Evolutionary conservation across 345 rosid species (phyloP), one percentile per base, ranked within the genome.

Genomic region (Gossypium stocksii): DNA sequence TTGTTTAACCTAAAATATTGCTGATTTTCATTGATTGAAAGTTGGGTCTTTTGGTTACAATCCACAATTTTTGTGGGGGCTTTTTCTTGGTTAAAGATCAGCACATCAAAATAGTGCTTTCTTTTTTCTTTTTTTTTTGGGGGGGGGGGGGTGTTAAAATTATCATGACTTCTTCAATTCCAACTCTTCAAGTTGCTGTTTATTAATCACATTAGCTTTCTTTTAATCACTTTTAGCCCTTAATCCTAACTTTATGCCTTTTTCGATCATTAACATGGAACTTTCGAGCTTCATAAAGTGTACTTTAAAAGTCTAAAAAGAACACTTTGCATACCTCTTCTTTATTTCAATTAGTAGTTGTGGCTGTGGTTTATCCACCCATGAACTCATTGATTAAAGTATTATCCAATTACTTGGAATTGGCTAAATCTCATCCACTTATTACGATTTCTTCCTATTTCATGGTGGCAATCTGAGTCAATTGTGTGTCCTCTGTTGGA

Each of bases 311-410:
- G 25, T 51, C 6, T 34, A 34, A 45, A 16, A 57, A 74, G 52
- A 48, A 29, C 52, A 16, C 48, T 77, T 5, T 20, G 62, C 51
- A 80, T 56, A 60, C 68, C 46, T 29, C 46, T 56, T 78, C 49
- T 20, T 65, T 48, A 45, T 34, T 71, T 44, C 70, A 3, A 62
- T 75, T 44, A 70, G 58, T 58, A 34, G 14, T 52, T 57, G 72
- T 62, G 77, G 81, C 65, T 77, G 79, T 83, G 82, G 48, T 75
- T 77, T 79, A 60, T 79, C 77, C 48, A 72, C 74, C 78, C 70
- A 72, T 74, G 75, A 67, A 69, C 74, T 66, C 71, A 70, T 70
- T 27, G 2, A 27, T 74, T 44, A 20, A 54, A 15, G 12, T 65
- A 76, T 72, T 29, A 67, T 78, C 74, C 73, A 74, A 48, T 63